A percentile compares a stretch with the other conserved stretches of the same genome.
Conservation (phyloP, 2,329 filamentous ascomycete species). For the Penicillium sp. region DNA sequence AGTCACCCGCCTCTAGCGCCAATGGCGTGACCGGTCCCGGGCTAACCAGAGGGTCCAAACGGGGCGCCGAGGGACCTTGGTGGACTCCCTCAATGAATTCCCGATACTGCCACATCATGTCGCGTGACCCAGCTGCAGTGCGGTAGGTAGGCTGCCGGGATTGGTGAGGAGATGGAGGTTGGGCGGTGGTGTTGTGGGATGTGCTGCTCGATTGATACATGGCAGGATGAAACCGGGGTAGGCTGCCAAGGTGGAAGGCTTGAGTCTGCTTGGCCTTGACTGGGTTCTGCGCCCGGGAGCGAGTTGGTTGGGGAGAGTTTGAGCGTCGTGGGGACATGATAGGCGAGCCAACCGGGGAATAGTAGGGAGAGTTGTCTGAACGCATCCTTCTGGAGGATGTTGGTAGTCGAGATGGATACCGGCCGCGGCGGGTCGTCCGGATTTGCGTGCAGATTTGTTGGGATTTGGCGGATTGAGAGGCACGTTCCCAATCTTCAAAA, state of each 20-base stretch:
- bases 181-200: conserved; percentile 24
- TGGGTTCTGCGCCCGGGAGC: conserved; percentile 31
- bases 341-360: conserved; percentile 32
- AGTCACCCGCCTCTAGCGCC: conserved; percentile 43
- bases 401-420: conserved; percentile 7
- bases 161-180: conserved; percentile 37
- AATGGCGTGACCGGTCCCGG: conserved; percentile 49
- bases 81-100: conserved; percentile 42
- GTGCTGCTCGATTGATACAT: conserved; percentile 40
- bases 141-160: conserved; percentile 34
- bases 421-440: conserved; percentile 14
- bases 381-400: conserved; percentile 29
- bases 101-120: conserved; percentile 42
- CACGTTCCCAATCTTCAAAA: conserved; percentile 33
- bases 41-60: conserved; percentile 46
- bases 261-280: conserved; percentile 41
- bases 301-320: conserved; percentile 38
- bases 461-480: conserved; percentile 22
- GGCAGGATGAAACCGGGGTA: conserved; percentile 49
- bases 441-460: conserved; percentile 16
- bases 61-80: conserved; percentile 44
- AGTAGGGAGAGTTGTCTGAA: conserved; percentile 34
- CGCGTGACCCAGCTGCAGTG: conserved; percentile 37
- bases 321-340: conserved; percentile 37
- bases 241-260: conserved; percentile 40